These are phyloP conservation scores for Aspergillus bridgeri DNA, from an alignment of 495 filamentous ascomycete genomes.

Conservation along the genomic window DNA sequence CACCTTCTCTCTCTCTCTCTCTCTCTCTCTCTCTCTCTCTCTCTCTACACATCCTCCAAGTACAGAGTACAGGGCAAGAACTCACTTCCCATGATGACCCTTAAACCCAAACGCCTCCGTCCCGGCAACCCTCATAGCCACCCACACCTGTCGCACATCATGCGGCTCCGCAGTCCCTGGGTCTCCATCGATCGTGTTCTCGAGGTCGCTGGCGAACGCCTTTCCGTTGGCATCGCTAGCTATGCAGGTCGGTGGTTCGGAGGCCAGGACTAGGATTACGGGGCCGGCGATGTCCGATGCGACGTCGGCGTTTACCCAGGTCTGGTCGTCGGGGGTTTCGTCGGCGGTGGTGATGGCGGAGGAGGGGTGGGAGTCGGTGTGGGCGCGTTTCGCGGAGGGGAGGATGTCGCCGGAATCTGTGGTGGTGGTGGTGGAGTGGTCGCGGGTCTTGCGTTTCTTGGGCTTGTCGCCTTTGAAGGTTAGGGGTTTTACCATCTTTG, in stretches of 20 bases:
- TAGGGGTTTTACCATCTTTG: slow-evolving; percentile 70
- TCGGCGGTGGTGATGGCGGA: slow-evolving; percentile 27
- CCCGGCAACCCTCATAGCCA: slow-evolving; percentile 80
- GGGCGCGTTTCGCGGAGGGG: slow-evolving; percentile 26
- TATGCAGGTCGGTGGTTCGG: slow-evolving; percentile 62
- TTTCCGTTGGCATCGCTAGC: slow-evolving; percentile 81
- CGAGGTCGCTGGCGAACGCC: slow-evolving; percentile 73
- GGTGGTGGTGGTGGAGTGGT: slow-evolving; percentile 21
- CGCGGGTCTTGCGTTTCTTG: slow-evolving; percentile 77
- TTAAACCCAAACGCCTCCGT: slow-evolving; percentile 81
- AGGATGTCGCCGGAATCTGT: neutral
- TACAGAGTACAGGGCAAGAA: slow-evolving; percentile 11
- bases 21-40: neutral
- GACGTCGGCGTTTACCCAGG: slow-evolving; percentile 84
- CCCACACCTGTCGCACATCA: slow-evolving; percentile 92
- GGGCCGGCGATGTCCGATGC: slow-evolving; percentile 77
- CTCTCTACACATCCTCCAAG: neutral
- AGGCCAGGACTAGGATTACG: slow-evolving; percentile 74
- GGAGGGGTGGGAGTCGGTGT: slow-evolving; percentile 41
- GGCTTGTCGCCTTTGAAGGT: slow-evolving; percentile 95
- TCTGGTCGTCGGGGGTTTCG: slow-evolving; percentile 60
- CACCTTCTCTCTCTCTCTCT: too few species aligned
- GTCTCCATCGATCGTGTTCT: slow-evolving; percentile 80
- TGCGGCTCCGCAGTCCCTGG: slow-evolving; percentile 83
- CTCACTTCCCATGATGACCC: slow-evolving; percentile 77